Evolutionary conservation across 257 asterid species (phyloP), one percentile per base, ranked within the genome.

Genomic region (Asclepias syriaca): DNA sequence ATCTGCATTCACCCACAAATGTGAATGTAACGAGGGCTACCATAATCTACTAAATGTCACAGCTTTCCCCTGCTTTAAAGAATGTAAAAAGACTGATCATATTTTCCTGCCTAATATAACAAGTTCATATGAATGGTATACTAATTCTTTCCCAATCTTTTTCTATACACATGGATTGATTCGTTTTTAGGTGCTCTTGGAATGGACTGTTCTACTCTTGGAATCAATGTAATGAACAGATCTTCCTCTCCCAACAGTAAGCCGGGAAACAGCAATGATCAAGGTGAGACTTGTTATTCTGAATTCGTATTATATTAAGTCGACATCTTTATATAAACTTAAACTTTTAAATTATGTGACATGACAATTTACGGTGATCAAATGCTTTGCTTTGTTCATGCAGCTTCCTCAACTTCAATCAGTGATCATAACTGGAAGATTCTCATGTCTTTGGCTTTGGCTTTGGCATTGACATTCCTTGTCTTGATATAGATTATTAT

Each of bases 1-100:
- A 46, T 80, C 90, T 19, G 43, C 61, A 0, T 74, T 85, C 72
- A 72, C 85, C 2, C 85, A 80, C 68, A 68, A 32, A 1, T 91
- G 97, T 34, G 72, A 69, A 50, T 91, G 97, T 49, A 69, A 81
- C 27, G 84, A 81, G 40, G 97, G 93, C 50, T 86, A 78, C 72
- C 64, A 71, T 76, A 89, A 91, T 82, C 72, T 91, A 74, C 81
- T 91, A 65, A 91, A 91, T 57, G 40, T 74, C 71, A 81, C 93
- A 0, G 69, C 79, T 54, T 87, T 75, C 78, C 95, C 96, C 15
- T 91, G 97, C 83, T 79, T 75, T 81, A 84, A 68, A 70, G 79
- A 77, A 66, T 91, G 97, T 91, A 87, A 79, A 89, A 87, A 79
- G 48, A 43, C 48, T 43, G 0, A 2, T 7, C 48, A 43, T 6